Percentiles rank a stretch among this genome's conserved stretches.
Evolutionary conservation across 805 yeast genomes (phyloP).

Genomic region (Wickerhamomyces chambardii): DNA sequence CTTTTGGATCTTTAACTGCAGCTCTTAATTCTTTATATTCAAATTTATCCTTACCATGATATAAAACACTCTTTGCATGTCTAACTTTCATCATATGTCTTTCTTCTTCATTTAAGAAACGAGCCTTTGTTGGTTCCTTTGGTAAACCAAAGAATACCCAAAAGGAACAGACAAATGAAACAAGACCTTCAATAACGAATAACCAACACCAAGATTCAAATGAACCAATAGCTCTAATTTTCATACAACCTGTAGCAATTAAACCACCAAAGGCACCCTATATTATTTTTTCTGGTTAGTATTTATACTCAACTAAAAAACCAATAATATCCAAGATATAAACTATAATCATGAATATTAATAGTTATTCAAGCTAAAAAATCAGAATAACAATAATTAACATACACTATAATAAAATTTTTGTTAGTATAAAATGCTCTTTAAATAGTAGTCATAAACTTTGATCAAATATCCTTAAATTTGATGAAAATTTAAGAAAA

Average conservation of each 20-base stretch:
- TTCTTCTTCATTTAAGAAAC: slow-evolving; percentile 32
- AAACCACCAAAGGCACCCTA: slow-evolving; percentile 55
- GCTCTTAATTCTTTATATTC: slow-evolving; percentile 20
- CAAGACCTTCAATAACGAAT: slow-evolving; percentile 39
- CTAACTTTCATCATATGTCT: slow-evolving; percentile 25
- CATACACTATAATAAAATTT: too few species aligned
- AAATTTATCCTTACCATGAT: slow-evolving; percentile 20
- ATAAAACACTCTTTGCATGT: slow-evolving; percentile 16
- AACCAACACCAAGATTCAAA: slow-evolving; percentile 43
- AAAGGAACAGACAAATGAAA: slow-evolving; percentile 28
- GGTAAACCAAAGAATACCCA: slow-evolving; percentile 26
- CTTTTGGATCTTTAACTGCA: slow-evolving; percentile 25
- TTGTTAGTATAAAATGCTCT: too few species aligned
- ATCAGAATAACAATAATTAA: too few species aligned
- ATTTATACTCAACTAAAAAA: too few species aligned
- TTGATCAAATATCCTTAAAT: too few species aligned
- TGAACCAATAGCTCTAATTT: slow-evolving; percentile 24
- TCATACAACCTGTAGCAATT: slow-evolving; percentile 35
- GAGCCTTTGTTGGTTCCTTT: slow-evolving; percentile 26
- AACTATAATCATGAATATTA: too few species aligned
- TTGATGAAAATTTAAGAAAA: too few species aligned
- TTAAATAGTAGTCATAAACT: too few species aligned
- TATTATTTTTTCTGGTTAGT: too few species aligned
- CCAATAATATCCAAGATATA: too few species aligned
- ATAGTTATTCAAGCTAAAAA: too few species aligned